Percentiles rank a stretch among this genome's conserved stretches.
phyloP scores from a whole-genome alignment of 2,329 filamentous ascomycete species.

The Setomelanomma holmii region DNA sequence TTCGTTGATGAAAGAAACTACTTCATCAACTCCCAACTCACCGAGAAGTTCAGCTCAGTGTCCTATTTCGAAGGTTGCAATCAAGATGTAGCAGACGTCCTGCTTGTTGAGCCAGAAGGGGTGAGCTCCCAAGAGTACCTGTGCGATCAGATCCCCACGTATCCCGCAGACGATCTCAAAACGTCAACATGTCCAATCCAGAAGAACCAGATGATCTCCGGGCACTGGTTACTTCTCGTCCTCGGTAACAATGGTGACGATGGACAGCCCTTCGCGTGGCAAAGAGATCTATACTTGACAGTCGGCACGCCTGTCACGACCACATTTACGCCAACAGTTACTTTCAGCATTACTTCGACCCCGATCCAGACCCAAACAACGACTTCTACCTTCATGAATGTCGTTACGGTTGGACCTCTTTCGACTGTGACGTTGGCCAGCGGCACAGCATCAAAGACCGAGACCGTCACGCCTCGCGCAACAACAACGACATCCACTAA shows the following conservation, averaged over 20 bases:
- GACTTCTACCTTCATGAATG: slow-evolving; percentile 32
- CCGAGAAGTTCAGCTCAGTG: slow-evolving; percentile 52
- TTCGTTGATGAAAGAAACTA: slow-evolving; percentile 53
- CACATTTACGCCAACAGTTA: slow-evolving; percentile 43
- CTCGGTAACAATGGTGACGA: slow-evolving; percentile 54
- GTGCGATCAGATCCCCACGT: slow-evolving; percentile 51
- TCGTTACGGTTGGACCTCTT: slow-evolving; percentile 35
- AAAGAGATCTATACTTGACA: slow-evolving; percentile 48
- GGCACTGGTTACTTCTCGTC: slow-evolving; percentile 54
- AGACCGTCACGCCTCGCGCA: slow-evolving; percentile 40
- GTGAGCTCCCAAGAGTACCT: slow-evolving; percentile 42
- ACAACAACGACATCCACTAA: slow-evolving; percentile 34
- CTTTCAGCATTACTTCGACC: slow-evolving; percentile 38
- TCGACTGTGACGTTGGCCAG: slow-evolving; percentile 42
- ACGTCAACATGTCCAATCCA: slow-evolving; percentile 53
- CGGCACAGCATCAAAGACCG: slow-evolving; percentile 39
- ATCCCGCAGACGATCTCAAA: slow-evolving; percentile 48
- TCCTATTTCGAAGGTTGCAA: slow-evolving; percentile 55
- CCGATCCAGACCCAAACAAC: slow-evolving; percentile 32
- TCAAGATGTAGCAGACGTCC: slow-evolving; percentile 49
- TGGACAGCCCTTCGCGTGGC: slow-evolving; percentile 54
- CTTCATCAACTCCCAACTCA: slow-evolving; percentile 55
- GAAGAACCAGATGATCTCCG: slow-evolving; percentile 53
- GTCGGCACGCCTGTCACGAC: slow-evolving; percentile 41
- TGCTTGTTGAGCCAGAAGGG: slow-evolving; percentile 52